Conservation (phyloP, 2,329 filamentous ascomycete species). For the Fusarium redolens region DNA sequence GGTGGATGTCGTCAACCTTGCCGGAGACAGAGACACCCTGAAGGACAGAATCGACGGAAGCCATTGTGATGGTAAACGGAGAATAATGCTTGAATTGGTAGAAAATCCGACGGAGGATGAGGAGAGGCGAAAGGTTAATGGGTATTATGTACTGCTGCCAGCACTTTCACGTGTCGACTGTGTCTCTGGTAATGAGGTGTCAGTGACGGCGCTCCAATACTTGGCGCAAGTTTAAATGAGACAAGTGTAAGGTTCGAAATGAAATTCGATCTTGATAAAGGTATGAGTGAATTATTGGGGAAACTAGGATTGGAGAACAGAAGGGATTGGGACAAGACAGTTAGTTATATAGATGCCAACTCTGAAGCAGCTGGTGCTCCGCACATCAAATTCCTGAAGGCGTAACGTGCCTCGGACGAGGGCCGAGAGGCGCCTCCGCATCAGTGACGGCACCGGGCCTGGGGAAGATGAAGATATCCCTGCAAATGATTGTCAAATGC, state of each 20-base stretch:
- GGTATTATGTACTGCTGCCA: slow-evolving; percentile 15
- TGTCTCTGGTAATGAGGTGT: slow-evolving; percentile 23
- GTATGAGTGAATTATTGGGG: not conserved
- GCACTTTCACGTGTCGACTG: slow-evolving; percentile 51
- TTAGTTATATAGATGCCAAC: slow-evolving; percentile 34
- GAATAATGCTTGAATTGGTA: not conserved
- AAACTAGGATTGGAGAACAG: not conserved
- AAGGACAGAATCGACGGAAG: slow-evolving; percentile 79
- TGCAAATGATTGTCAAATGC: slow-evolving; percentile 17
- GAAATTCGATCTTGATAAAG: not conserved
- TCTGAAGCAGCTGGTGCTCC: slow-evolving; percentile 29
- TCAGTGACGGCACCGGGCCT: slow-evolving; percentile 38
- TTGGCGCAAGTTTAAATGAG: not conserved
- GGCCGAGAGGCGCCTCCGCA: slow-evolving; percentile 37
- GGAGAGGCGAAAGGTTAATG: slow-evolving; percentile 4
- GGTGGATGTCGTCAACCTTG: slow-evolving; percentile 78
- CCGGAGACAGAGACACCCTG: slow-evolving; percentile 90
- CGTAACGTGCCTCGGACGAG: slow-evolving; percentile 37
- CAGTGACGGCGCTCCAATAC: slow-evolving; percentile 18
- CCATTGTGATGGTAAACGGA: slow-evolving; percentile 60
- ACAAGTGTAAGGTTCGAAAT: not conserved
- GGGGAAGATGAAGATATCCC: slow-evolving; percentile 38
- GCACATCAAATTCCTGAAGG: slow-evolving; percentile 36
- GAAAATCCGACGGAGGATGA: slow-evolving; percentile 2
- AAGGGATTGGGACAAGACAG: not conserved